Evolutionary conservation across 2,329 filamentous ascomycete species (phyloP).

Genomic region (Aspergillus persii): DNA sequence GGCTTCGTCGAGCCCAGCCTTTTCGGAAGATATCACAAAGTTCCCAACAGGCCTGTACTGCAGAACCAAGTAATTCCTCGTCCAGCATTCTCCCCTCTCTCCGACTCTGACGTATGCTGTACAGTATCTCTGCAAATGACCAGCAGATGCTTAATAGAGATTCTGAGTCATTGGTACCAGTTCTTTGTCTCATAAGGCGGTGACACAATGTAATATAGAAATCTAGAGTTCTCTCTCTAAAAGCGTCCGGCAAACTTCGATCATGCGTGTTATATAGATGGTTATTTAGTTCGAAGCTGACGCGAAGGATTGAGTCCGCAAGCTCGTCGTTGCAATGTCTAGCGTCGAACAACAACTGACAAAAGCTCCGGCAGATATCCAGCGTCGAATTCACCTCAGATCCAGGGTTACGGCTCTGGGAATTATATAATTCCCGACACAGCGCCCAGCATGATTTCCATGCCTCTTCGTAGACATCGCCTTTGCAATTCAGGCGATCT

Average conservation of each 20-base stretch:
- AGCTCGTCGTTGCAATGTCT: constrained; percentile 73
- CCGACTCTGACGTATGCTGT: constrained; percentile 79
- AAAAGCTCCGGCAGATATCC: constrained; percentile 88
- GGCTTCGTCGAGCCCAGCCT: constrained; percentile 78
- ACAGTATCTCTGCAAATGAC: constrained; percentile 88
- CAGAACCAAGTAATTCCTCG: constrained; percentile 80
- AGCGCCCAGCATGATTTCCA: constrained; percentile 95
- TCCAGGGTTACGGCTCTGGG: constrained; percentile 67
- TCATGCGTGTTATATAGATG: constrained; percentile 93
- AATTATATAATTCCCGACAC: constrained; percentile 84
- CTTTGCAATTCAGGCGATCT: constrained; percentile 67
- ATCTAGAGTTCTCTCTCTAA: constrained; percentile 84
- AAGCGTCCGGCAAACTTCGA: constrained; percentile 76
- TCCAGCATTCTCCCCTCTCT: constrained; percentile 71
- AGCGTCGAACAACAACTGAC: constrained; percentile 85
- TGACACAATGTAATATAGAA: constrained; percentile 95
- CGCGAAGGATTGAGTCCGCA: constrained; percentile 80
- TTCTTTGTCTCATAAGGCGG: constrained; percentile 91
- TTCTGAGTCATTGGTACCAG: constrained; percentile 75
- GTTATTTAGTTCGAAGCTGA: constrained; percentile 94
- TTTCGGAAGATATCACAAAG: constrained; percentile 89
- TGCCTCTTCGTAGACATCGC: constrained; percentile 78
- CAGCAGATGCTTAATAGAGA: constrained; percentile 82
- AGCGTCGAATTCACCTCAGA: constrained; percentile 71
- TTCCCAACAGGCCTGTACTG: constrained; percentile 92